Percentiles rank a stretch among this genome's conserved stretches.
These are phyloP conservation scores for Lactarius hengduanensis DNA, from an alignment of 768 basidiomycete species.

Conservation along the genomic window DNA sequence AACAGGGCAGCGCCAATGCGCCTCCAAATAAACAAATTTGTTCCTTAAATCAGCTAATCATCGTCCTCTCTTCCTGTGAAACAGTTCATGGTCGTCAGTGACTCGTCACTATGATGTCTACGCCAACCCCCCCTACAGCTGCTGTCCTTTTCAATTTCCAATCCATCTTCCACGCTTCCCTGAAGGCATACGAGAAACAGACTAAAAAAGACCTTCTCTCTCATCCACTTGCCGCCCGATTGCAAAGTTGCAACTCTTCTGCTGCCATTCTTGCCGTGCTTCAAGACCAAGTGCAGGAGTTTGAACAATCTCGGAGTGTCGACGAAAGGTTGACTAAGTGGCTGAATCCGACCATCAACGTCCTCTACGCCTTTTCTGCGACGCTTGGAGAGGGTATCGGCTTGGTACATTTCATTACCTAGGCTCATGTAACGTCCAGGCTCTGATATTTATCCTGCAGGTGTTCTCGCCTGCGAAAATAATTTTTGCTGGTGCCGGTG, in stretches of 20 bases:
- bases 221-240: not conserved
- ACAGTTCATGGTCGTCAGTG: no score
- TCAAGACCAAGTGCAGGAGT: not conserved
- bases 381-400: no score
- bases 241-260: not conserved
- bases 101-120: no score
- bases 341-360: not conserved
- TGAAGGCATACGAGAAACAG: not conserved
- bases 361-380: not conserved
- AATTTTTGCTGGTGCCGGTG: not conserved
- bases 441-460: slow-evolving; percentile 1
- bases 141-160: not conserved
- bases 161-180: slow-evolving; percentile 1
- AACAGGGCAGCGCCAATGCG: no score
- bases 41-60: no score
- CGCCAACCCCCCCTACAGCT: no score
- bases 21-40: no score
- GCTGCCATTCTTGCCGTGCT: not conserved
- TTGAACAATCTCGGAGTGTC: not conserved
- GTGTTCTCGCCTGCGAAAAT: not conserved
- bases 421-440: no score
- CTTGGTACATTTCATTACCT: not conserved
- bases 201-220: slow-evolving; percentile 3
- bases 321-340: not conserved
- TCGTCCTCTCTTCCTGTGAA: no score